Conservation (phyloP, 2,329 filamentous ascomycete species). For the Exserohilum rostratum region DNA sequence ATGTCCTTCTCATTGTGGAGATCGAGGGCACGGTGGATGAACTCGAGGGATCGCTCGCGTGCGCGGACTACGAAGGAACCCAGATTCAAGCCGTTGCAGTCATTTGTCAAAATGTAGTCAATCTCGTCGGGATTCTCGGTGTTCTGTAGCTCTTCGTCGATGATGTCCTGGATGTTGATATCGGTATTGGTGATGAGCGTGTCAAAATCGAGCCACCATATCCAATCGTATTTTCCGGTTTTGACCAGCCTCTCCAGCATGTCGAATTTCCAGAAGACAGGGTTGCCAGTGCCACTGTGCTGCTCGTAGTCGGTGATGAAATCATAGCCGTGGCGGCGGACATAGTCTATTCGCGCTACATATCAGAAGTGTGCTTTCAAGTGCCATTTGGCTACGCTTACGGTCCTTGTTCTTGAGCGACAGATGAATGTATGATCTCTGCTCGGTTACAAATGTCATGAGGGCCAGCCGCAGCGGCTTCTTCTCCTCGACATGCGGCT, state of each 20-base stretch:
- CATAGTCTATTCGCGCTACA: constrained; percentile 39
- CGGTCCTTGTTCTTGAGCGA: constrained; percentile 49
- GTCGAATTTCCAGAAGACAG: constrained; percentile 48
- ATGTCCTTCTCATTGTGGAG: constrained; percentile 32
- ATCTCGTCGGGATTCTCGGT: constrained; percentile 39
- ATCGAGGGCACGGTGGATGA: constrained; percentile 40
- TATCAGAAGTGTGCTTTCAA: constrained; percentile 4
- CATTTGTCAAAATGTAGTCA: constrained; percentile 48
- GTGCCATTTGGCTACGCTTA: constrained; percentile 20
- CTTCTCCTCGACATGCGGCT: constrained; percentile 10
- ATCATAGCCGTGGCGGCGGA: constrained; percentile 49
- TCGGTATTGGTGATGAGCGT: constrained; percentile 50
- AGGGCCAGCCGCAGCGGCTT: constrained; percentile 39
- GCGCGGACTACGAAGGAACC: constrained; percentile 49
- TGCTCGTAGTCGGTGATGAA: constrained; percentile 50
- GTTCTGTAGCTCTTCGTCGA: constrained; percentile 42
- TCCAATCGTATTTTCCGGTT: constrained; percentile 47
- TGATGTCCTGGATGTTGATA: constrained; percentile 45
- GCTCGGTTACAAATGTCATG: constrained; percentile 46
- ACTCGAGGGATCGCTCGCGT: constrained; percentile 43
- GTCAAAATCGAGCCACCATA: constrained; percentile 54
- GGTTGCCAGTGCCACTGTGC: constrained; percentile 34
- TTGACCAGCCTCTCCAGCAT: constrained; percentile 48
- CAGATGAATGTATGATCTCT: constrained; percentile 45
- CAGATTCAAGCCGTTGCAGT: constrained; percentile 50